Percentiles rank a stretch among this genome's conserved stretches.
Conservation (phyloP, 2,329 filamentous ascomycete genomes). For the Sclerotinia borealis region DNA sequence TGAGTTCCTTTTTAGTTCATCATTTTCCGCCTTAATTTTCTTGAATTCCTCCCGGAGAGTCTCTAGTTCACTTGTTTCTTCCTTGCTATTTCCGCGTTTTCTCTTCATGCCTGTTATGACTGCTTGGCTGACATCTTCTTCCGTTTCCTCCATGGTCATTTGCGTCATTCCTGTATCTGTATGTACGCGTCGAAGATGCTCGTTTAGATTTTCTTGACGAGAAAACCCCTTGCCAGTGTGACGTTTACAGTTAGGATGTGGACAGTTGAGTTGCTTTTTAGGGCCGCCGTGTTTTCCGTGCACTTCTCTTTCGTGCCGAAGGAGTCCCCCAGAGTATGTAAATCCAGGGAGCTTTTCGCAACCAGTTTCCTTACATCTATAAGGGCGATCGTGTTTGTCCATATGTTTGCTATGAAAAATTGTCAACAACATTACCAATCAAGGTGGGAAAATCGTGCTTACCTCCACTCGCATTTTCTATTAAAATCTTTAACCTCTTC, state of each 20-base stretch:
- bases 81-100: conserved; percentile 38
- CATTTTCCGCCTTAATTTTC: conserved; percentile 58
- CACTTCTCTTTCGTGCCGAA: conserved; percentile 88
- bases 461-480: conserved; percentile 77
- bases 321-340: conserved; percentile 85
- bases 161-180: conserved; percentile 41
- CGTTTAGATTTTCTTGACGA: conserved; percentile 86
- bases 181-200: conserved; percentile 89
- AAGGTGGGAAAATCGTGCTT: conserved; percentile 48
- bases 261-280: conserved; percentile 81
- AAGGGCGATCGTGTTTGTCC: conserved; percentile 95
- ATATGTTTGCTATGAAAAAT: conserved; percentile 79
- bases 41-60: conserved; percentile 58
- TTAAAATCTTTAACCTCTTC: conserved; percentile 61
- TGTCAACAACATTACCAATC: neutral
- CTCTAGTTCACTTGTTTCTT: conserved; percentile 20
- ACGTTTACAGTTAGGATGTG: conserved; percentile 80
- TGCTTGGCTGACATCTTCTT: conserved; percentile 38
- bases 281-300: conserved; percentile 67
- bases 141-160: conserved; percentile 37
- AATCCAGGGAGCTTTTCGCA: conserved; percentile 92
- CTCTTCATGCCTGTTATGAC: conserved; percentile 40
- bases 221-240: conserved; percentile 86
- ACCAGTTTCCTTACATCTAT: conserved; percentile 73
- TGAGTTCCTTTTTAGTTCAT: conserved; percentile 37